Evolutionary conservation across 2,329 filamentous ascomycete species (phyloP).

Genomic region (Phyllosticta citriasiana): DNA sequence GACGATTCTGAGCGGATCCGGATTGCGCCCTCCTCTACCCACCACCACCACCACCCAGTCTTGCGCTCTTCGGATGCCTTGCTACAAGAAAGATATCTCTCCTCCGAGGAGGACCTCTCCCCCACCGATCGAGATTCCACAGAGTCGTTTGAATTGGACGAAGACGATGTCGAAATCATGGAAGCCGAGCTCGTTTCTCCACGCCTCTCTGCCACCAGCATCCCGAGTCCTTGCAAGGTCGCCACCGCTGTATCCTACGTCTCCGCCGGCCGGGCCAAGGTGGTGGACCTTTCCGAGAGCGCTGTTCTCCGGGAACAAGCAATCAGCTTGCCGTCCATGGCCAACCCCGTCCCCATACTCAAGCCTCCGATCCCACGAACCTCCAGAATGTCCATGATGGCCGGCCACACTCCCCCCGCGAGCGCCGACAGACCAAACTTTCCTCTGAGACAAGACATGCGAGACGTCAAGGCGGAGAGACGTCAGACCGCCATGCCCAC

Average conservation of each 20-base stretch:
- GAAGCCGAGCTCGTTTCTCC: background rate
- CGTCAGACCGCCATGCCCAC: constrained; percentile 5
- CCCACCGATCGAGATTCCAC: constrained; percentile 23
- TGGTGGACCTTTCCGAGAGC: constrained; percentile 23
- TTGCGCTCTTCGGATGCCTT: constrained; percentile 17
- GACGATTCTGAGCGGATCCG: constrained; percentile 23
- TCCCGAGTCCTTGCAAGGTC: constrained; percentile 21
- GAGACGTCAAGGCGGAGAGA: background rate
- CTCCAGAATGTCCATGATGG: constrained; percentile 19
- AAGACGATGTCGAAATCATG: constrained; percentile 3
- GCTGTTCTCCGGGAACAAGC: background rate
- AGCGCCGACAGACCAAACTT: background rate
- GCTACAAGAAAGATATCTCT: constrained; percentile 29
- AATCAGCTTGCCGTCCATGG: constrained; percentile 26
- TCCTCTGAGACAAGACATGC: background rate
- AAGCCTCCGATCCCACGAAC: constrained; percentile 18
- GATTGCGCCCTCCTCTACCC: constrained; percentile 20
- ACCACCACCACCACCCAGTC: constrained; percentile 11
- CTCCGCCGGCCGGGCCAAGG: constrained; percentile 28
- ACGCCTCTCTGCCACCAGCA: background rate
- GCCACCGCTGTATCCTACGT: constrained; percentile 28
- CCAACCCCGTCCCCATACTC: constrained; percentile 17
- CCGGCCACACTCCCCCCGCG: constrained; percentile 13
- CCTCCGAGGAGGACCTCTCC: constrained; percentile 29
- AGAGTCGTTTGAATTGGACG: constrained; percentile 20